Base-by-base conservation (phyloP, 2,329 filamentous ascomycete species). In the Hymenoscyphus occultus region DNA sequence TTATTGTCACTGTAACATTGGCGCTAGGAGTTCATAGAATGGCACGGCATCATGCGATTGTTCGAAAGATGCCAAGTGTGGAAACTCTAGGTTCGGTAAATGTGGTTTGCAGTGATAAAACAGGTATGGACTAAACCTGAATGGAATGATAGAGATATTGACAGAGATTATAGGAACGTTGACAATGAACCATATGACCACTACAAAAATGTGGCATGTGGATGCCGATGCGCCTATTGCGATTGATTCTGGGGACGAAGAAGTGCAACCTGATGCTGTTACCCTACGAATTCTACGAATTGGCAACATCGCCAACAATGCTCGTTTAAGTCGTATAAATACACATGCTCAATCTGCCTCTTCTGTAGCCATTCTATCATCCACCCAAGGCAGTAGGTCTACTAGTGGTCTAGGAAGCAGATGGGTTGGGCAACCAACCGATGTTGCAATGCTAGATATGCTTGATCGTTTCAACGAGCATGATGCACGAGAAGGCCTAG, bases 71-170 rank as follows among this genome's bases (percentile, higher is more conserved):
- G 79, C 96, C 96, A 28, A 98, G 95, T 77, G 96, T 99, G 9
- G 95, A 99, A 77, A 99, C 95, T 0, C 80, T 99, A 5, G 96
- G 96, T 9, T 97, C 93, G n/a, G 95, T 99, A 65, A 99, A 98
- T 73, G 93, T 99, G n/a, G 92, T 99, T 6, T 99, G 96, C 80
- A 97, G 93, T 71, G 95, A 99, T 81, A 99, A 99, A 80, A 99
- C 95, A 56, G 92, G 87, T 87, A 78, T 71, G 76, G 67, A 14
- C 56, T 12, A 54, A 16, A 56, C 16, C 56, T 39, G 58, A 42
- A 35, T 58, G 51, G 6, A 5, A 19, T 61, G 22, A 22, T 39
- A 39, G 69, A 61, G 58, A 62, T n/a, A 68, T 77, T 68, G 74
- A 57, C n/a, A 10, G 59, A 35, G 10, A 28, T 19, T 19, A 13